Conservation (phyloP, 129 eudicot genomes). For the Gnaphalium uliginosum region DNA sequence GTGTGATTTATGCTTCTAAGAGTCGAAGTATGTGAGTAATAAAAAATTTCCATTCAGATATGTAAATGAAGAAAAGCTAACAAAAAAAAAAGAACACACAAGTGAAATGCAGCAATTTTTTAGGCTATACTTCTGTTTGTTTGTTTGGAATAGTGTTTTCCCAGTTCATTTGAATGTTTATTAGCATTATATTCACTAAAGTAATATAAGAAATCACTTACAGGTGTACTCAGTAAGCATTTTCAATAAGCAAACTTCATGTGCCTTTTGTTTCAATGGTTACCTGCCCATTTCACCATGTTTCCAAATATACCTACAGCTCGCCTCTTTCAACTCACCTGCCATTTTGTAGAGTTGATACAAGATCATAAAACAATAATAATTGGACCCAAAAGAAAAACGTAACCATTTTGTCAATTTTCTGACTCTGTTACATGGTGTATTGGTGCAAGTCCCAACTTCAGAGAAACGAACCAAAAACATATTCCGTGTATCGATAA, state of each 20-base stretch:
- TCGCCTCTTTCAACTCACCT: too few relatives aligned
- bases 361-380: neutral
- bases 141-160: neutral
- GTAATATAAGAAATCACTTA: neutral
- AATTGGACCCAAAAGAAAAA: neutral
- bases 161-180: neutral
- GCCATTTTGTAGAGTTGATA: neutral
- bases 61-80: neutral
- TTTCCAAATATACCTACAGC: too few relatives aligned
- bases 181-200: neutral
- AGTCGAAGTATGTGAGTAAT: neutral
- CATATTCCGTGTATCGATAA: neutral
- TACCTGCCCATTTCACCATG: too few relatives aligned
- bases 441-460: neutral
- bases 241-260: too few relatives aligned
- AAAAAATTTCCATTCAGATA: neutral
- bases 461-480: neutral
- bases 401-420: neutral
- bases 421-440: neutral
- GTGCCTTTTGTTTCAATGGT: too few relatives aligned
- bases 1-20: neutral
- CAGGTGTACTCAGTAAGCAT: too few relatives aligned
- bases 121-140: neutral
- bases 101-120: neutral
- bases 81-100: neutral